Base-by-base conservation (phyloP, 306 rosid genomes). In the Biancaea sappan region DNA sequence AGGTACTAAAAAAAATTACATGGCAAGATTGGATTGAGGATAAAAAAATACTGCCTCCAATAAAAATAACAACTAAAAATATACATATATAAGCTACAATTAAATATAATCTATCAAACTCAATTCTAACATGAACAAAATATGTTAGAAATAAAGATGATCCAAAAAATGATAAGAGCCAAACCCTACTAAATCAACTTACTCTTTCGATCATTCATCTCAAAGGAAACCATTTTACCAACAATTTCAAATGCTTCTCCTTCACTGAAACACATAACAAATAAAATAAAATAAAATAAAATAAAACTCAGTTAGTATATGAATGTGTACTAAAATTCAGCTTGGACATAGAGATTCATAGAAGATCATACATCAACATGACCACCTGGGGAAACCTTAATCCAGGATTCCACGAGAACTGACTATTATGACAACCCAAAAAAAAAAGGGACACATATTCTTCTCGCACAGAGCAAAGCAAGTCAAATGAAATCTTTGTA, bases 191-290 rank as follows among this genome's bases (percentile, higher is more conserved):
- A 28, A 58, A 69, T 77, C 13, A 11, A 77, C 97, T 88, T 82
- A 94, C 97, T 94, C 85, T 94, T 94, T 70, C 96, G 89, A 80
- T 94, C 98, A 80, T 94, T 94, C 98, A 94, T 94, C 85, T 94
- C 98, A 72, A 94, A 91, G 68, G 96, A 85, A 83, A 94, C 94
- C 97, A 91, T 94, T 75, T 82, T 66, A 53, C 85, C 32, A 80
- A 74, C 51, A 80, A 52, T 52, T 61, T 51, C 66, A 80, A 76
- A 47, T 41, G 58, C 66, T 77, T 69, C 19, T 64, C 67, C 79
- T 72, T 84, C 78, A 46, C 96, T 86, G 90, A 81, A 81, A 47
- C 56, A 41, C 34, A 59, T 25, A 73, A 63, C 22, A 72, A 73
- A 50, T n/a, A n/a, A n/a, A n/a, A n/a, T n/a, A n/a, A n/a, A n/a